Evolutionary conservation across 306 rosid species (phyloP), one percentile per base, ranked within the genome.

Genomic region (Rosa chinensis): DNA sequence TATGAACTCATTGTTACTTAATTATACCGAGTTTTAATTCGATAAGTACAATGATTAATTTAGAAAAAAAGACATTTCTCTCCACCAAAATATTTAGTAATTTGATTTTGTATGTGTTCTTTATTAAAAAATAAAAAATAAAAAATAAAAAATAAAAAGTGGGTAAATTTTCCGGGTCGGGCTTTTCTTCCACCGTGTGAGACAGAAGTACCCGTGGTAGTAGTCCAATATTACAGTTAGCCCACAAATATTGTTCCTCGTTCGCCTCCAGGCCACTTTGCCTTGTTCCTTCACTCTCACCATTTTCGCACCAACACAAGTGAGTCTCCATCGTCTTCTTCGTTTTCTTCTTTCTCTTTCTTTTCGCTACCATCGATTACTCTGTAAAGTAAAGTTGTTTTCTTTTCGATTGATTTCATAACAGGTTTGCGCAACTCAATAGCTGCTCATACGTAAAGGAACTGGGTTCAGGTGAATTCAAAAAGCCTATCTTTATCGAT

Each of bases 251-350:
- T 2, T 35, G 32, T 17, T 17, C 5, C 64, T 20, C 32, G 2
- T 18, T 37, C 63, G 78, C 53, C 78, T 73, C 66, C 77, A 20
- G 17, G 9, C 64, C 77, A 20, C 20, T 53, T 10, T 11, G 66
- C 59, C 25, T 16, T n/a, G 32, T 28, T 43, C 9, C 20, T 50
- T 42, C 58, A 52, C 18, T 73, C 72, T 67, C 73, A 21, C 53
- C 73, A 69, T 69, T 43, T 20, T 25, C 10, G 12, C 48, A 9
- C 20, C 66, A 17, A 40, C 62, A 37, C 47, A 1, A 35, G 77
- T 73, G 77, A 6, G 66, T 53, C 72, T n/a, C 12, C 62, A 8
- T 56, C 50, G 4, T 67, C 72, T 40, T 8, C 43, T 13, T 49
- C 47, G 52, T 50, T 47, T 72, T 50, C 76, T 13, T 50, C 37